Conservation (phyloP, 495 filamentous ascomycete genomes). For the Apiosordaria backusii region DNA sequence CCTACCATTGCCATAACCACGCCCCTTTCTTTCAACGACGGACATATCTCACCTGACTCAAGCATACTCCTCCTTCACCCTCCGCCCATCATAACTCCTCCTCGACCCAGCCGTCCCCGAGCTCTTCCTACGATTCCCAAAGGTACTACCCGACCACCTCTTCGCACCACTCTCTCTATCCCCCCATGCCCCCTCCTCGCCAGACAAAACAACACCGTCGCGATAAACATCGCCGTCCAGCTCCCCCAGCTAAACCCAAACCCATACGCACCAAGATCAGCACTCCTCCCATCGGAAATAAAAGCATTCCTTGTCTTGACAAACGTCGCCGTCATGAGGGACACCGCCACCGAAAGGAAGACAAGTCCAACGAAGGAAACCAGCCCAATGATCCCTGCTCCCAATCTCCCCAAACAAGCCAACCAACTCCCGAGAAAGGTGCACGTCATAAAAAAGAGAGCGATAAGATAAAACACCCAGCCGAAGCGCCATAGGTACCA, state of each 20-base stretch:
- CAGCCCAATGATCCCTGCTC: conserved; percentile 42
- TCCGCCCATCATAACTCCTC: conserved; percentile 49
- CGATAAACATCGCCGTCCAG: conserved; percentile 63
- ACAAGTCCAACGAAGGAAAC: conserved; percentile 39
- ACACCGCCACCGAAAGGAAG: conserved; percentile 45
- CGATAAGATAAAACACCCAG: conserved; percentile 72
- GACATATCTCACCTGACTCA: conserved; percentile 10
- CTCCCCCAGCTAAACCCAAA: conserved; percentile 88
- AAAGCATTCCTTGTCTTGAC: conserved; percentile 75
- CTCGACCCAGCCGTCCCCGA: conserved; percentile 37
- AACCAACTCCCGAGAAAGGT: conserved; percentile 53
- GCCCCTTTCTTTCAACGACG: neutral
- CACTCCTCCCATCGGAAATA: conserved; percentile 49
- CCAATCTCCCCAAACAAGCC: conserved; percentile 49
- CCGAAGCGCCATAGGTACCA: conserved; percentile 59
- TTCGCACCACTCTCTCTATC: neutral
- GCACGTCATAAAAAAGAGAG: conserved; percentile 59
- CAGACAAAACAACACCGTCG: conserved; percentile 67
- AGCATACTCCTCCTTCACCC: conserved; percentile 63
- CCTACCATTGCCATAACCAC: neutral
- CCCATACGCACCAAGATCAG: conserved; percentile 65
- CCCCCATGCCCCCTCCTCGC: conserved; percentile 30
- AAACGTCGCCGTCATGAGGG: conserved; percentile 61
- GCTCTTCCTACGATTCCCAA: conserved; percentile 25
- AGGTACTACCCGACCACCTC: neutral